These are phyloP conservation scores for Rhizomucor pusillus DNA, from an alignment of 371 early-diverging fungal genomes.

Conservation along the genomic window DNA sequence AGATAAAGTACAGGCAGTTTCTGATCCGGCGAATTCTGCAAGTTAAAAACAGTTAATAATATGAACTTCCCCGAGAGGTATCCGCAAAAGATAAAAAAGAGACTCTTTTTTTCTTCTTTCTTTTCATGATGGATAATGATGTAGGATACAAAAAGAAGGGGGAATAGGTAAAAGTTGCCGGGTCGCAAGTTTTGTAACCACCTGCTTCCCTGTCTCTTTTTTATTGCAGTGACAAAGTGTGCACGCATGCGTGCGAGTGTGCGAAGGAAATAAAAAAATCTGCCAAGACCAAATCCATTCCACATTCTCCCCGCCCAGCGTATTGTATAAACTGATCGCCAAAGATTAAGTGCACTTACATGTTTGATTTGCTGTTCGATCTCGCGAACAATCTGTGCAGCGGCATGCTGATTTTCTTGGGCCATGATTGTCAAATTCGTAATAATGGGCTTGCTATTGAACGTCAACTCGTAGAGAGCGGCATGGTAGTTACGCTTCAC, in stretches of 20 bases:
- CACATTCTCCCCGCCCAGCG: background rate
- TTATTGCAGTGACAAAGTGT: too few relatives aligned
- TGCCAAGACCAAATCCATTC: too few relatives aligned
- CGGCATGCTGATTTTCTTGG: constrained; percentile 63
- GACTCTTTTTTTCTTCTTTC: background rate
- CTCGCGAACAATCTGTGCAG: constrained; percentile 73
- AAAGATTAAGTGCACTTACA: constrained; percentile 49
- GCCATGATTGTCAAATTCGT: constrained; percentile 85
- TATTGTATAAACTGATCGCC: background rate
- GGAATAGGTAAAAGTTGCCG: background rate
- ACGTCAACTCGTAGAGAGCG: constrained; percentile 69
- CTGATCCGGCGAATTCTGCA: constrained; percentile 68
- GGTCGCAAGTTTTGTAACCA: too few relatives aligned
- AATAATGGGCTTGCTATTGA: constrained; percentile 90
- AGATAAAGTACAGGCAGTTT: constrained; percentile 89
- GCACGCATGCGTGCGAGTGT: too few relatives aligned
- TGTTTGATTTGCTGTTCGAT: constrained; percentile 79
- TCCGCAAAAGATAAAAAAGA: background rate
- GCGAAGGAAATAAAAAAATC: too few relatives aligned
- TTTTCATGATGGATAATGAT: too few relatives aligned
- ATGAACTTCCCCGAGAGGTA: background rate
- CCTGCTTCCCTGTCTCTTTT: too few relatives aligned
- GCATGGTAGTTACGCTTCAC: constrained; percentile 33
- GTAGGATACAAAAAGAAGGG: background rate
- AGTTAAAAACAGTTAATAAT: constrained; percentile 1